These are phyloP conservation scores for Mortierella sp. DNA, from an alignment of 371 early-diverging fungal genomes.

Conservation along the genomic window DNA sequence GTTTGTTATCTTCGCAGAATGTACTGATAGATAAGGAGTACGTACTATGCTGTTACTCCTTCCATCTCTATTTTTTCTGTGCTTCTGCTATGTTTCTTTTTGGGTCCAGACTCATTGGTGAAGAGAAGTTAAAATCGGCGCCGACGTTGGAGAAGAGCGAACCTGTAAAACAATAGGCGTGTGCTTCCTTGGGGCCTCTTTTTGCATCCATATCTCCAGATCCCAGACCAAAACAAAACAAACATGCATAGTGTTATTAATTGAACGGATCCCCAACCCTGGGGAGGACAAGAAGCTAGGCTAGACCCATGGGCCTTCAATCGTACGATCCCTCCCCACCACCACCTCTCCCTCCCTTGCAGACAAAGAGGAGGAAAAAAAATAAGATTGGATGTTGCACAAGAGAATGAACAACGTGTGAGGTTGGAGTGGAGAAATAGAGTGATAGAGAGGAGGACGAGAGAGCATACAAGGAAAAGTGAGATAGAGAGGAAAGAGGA, in stretches of 20 bases:
- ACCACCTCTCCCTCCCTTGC: background rate
- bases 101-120: background rate
- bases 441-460: too few species aligned
- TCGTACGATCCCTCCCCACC: background rate
- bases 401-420: slow-evolving; percentile 7
- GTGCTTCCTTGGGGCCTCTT: background rate
- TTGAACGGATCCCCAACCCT: background rate
- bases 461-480: background rate
- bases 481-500: background rate
- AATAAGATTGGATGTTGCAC: slow-evolving; percentile 4
- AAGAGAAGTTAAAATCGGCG: background rate
- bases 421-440: background rate
- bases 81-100: too few species aligned
- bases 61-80: too few species aligned
- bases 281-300: background rate
- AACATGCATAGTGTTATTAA: background rate
- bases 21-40: too few species aligned
- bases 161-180: background rate
- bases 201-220: background rate
- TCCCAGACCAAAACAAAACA: slow-evolving; percentile 4
- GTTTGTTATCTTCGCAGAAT: background rate
- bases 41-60: too few species aligned
- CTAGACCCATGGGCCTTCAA: background rate
- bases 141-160: background rate
- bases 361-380: background rate